Base-by-base conservation (phyloP, 2,329 filamentous ascomycete species). In the Penicillium sp. region DNA sequence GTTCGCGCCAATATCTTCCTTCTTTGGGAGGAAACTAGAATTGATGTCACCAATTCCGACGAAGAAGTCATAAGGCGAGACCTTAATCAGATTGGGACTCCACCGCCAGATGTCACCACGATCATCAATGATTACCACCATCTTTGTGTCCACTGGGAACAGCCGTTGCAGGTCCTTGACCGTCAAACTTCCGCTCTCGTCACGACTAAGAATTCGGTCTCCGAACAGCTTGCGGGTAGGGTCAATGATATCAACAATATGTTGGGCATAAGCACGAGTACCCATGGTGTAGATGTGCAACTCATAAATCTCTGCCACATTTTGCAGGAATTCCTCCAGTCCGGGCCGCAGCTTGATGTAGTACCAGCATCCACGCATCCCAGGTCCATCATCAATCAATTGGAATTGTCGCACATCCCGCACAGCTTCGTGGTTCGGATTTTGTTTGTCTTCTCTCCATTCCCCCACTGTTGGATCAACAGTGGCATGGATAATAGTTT, bases 211-310 rank as follows among this genome's bases (percentile, higher is more conserved):
- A 61, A 98, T 90, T 48, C 93, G 83, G 69, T 96, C 90, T 34
- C 87, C 91, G 67, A 98, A 98, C 9, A 95, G 81, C 65, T 85
- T 90, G 56, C 84, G 81, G 31, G 91, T 83, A 0, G 91, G 91
- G 63, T 98, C 93, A 54, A 98, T 87, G 55, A 98, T 91, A 59
- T 86, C 85, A 33, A 89, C 89, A 60, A 98, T 94, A 53, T 88
- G 85, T 59, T 90, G 78, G 9, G 93, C 93, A 65, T 98, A 98
- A n/a, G 91, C 88, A 56, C 93, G 82, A 21, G 93, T 98, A 49
- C 91, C 93, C 93, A 98, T 98, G 38, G 93, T 98, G 74, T 98
- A 98, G 55, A 98, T 91, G 67, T 98, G 93, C 63, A 97, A 76
- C 72, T 98, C 93, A 71, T 93, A 98, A 61, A 93, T 75, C 62